Percentiles rank a stretch among this genome's conserved stretches.
phyloP scores from a whole-genome alignment of 2,329 filamentous ascomycete species.

The Sporothrix phasma region DNA sequence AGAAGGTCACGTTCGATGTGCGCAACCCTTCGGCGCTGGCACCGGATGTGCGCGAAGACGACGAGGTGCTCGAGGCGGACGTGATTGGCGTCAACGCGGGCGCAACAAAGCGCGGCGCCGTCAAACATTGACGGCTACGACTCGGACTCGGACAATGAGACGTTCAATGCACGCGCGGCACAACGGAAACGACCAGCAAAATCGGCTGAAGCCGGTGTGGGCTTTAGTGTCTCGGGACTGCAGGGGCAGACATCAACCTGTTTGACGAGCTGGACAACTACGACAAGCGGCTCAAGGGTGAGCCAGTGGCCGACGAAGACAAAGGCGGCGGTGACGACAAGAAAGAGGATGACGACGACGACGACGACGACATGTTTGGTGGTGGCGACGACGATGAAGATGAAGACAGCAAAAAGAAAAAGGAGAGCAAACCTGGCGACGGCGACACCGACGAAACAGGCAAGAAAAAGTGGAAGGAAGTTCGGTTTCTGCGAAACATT shows the following conservation, averaged over 20 bases:
- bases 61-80: slow-evolving; percentile 72
- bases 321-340: slow-evolving; percentile 28
- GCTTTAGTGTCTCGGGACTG: slow-evolving; percentile 14
- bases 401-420: slow-evolving; percentile 28
- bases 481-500: slow-evolving; percentile 56
- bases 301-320: slow-evolving; percentile 20
- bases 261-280: slow-evolving; percentile 47
- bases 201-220: slow-evolving; percentile 3
- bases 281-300: slow-evolving; percentile 32
- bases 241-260: slow-evolving; percentile 35
- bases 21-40: slow-evolving; percentile 90
- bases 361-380: slow-evolving; percentile 80
- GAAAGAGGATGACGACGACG: slow-evolving; percentile 42
- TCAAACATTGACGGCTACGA: slow-evolving; percentile 97
- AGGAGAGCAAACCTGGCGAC: slow-evolving; percentile 19
- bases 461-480: slow-evolving; percentile 52
- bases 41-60: slow-evolving; percentile 66
- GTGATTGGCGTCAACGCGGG: slow-evolving; percentile 73
- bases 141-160: slow-evolving; percentile 85
- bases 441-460: slow-evolving; percentile 20
- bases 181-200: slow-evolving; percentile 36
- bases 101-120: slow-evolving; percentile 78
- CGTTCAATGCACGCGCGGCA: slow-evolving; percentile 66
- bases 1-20: slow-evolving; percentile 86
- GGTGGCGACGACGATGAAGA: slow-evolving; percentile 48